Evolutionary conservation across 2,329 filamentous ascomycete species (phyloP).

Genomic region (Saccharata proteae): DNA sequence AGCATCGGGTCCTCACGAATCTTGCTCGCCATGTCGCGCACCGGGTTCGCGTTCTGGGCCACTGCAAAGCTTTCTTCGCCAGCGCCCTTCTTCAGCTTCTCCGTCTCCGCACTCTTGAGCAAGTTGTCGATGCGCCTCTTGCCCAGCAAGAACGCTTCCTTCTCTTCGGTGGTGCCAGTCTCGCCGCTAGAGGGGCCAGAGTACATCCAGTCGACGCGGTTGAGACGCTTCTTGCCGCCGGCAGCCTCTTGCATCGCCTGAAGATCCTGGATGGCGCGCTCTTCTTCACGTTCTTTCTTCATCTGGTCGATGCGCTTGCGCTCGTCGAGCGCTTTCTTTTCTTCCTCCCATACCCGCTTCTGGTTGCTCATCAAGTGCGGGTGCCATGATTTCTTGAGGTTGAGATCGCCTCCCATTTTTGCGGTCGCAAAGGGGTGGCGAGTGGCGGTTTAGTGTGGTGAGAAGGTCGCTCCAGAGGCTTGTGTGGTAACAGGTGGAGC

Average conservation of each 20-base stretch:
- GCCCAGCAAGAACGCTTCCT: slow-evolving; percentile 84
- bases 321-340: slow-evolving; percentile 85
- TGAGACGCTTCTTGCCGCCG: slow-evolving; percentile 65
- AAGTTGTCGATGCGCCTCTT: slow-evolving; percentile 86
- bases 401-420: slow-evolving; percentile 89
- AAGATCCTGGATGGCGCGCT: slow-evolving; percentile 83
- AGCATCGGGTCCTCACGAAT: slow-evolving; percentile 83
- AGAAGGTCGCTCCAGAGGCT: too few species aligned
- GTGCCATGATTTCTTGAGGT: slow-evolving; percentile 88
- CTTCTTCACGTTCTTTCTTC: slow-evolving; percentile 85
- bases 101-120: slow-evolving; percentile 67
- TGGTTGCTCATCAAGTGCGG: slow-evolving; percentile 85
- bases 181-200: slow-evolving; percentile 69
- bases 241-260: slow-evolving; percentile 81
- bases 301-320: slow-evolving; percentile 88
- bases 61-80: slow-evolving; percentile 52
- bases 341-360: slow-evolving; percentile 78
- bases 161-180: slow-evolving; percentile 59
- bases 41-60: slow-evolving; percentile 56
- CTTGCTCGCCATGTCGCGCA: slow-evolving; percentile 72
- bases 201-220: slow-evolving; percentile 98
- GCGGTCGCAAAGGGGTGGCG: too few species aligned
- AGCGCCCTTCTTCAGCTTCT: slow-evolving; percentile 48
- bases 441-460: too few species aligned
- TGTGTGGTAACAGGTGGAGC: too few species aligned